These are phyloP conservation scores for Metschnikowia amazonensis DNA, from an alignment of 805 yeast species.

Conservation along the genomic window DNA sequence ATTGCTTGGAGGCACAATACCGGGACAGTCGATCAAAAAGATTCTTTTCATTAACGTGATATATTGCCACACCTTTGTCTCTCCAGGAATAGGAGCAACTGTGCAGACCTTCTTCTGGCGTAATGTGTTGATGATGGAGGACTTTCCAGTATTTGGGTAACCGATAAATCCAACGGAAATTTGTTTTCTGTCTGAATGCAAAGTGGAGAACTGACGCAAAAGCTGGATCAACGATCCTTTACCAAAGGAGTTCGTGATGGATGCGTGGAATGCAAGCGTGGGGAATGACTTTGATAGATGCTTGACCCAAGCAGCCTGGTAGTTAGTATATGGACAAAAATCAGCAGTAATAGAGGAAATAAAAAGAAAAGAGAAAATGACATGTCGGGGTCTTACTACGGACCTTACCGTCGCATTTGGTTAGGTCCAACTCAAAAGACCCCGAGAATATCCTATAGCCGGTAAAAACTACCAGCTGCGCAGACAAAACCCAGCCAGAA, in stretches of 20 bases:
- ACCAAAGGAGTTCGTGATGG: conserved; percentile 95
- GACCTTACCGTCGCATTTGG: conserved; percentile 41
- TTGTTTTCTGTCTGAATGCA: conserved; percentile 91
- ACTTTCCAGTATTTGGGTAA: conserved; percentile 97
- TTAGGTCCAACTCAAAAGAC: conserved; percentile 79
- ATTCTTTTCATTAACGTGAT: conserved; percentile 95
- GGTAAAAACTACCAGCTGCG: conserved; percentile 37
- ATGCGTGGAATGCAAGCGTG: conserved; percentile 96
- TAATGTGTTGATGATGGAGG: conserved; percentile 89
- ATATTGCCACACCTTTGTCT: conserved; percentile 98
- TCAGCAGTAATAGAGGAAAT: conserved; percentile 1
- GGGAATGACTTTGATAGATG: conserved; percentile 88
- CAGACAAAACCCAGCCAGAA: conserved; percentile 35
- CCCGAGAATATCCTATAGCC: conserved; percentile 49
- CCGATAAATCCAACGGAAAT: conserved; percentile 97
- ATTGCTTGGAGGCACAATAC: conserved; percentile 93
- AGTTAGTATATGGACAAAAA: conserved; percentile 21
- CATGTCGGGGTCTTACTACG: conserved; percentile 90
- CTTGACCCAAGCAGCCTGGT: conserved; percentile 97
- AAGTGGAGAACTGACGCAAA: conserved; percentile 84
- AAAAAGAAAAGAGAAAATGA: conserved; percentile 7
- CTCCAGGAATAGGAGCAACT: conserved; percentile 99
- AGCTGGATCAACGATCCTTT: conserved; percentile 94
- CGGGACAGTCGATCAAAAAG: conserved; percentile 96
- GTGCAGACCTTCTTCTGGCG: conserved; percentile 93